Percentiles rank a stretch among this genome's conserved stretches.
These are phyloP conservation scores for Alternaria conjuncta DNA, from an alignment of 2,329 filamentous ascomycete genomes.

Conservation along the genomic window DNA sequence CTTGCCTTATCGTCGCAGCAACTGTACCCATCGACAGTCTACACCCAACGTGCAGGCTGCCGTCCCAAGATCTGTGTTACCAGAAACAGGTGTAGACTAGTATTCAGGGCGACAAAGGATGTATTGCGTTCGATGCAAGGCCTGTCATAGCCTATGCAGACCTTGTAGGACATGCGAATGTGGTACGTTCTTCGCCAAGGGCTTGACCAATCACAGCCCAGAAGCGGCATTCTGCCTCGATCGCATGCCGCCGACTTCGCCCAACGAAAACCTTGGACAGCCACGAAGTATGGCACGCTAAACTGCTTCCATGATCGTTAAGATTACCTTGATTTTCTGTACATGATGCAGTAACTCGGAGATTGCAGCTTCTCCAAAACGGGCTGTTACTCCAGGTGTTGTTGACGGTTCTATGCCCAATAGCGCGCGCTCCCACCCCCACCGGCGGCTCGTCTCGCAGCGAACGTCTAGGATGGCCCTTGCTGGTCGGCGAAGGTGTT, in stretches of 20 bases:
- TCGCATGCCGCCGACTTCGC: slow-evolving; percentile 36
- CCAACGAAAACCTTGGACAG: slow-evolving; percentile 28
- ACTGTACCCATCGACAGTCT: not conserved
- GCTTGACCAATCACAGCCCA: slow-evolving; percentile 32
- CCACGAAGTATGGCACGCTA: slow-evolving; percentile 24
- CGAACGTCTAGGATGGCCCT: slow-evolving; percentile 12
- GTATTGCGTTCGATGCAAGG: slow-evolving; percentile 20
- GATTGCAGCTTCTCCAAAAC: not conserved
- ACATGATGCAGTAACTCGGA: not conserved
- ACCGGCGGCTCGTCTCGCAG: slow-evolving; percentile 29
- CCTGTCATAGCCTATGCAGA: slow-evolving; percentile 22
- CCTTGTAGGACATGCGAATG: slow-evolving; percentile 34
- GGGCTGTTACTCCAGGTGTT: not conserved
- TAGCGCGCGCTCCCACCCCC: slow-evolving; percentile 13
- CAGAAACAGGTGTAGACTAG: not conserved
- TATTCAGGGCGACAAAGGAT: slow-evolving; percentile 8
- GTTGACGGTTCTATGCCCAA: not conserved
- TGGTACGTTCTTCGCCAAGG: slow-evolving; percentile 25
- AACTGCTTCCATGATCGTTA: not conserved
- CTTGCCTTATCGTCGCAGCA: not conserved
- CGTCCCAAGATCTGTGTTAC: not conserved
- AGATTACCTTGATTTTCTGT: not conserved
- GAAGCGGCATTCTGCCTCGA: slow-evolving; percentile 24
- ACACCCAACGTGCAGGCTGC: not conserved
- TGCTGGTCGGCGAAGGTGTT: not conserved